phyloP scores from a whole-genome alignment of 2,329 filamentous ascomycete species.

The Fusarium sp. region DNA sequence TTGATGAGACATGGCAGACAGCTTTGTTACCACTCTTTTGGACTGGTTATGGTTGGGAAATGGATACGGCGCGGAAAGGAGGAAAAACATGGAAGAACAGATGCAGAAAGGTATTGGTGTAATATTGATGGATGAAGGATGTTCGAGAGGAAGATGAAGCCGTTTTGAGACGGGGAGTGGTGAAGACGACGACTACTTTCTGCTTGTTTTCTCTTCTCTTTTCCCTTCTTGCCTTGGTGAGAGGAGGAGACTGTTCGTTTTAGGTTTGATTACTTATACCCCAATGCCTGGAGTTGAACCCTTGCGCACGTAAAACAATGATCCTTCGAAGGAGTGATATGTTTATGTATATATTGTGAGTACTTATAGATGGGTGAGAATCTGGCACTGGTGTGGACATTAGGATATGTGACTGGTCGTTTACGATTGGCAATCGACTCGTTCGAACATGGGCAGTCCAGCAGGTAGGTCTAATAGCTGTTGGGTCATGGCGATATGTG shows the following conservation, averaged over 20 bases:
- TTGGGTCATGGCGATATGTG: background rate
- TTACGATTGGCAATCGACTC: background rate
- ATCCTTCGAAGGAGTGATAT: constrained; percentile 3
- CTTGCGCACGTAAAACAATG: constrained; percentile 20
- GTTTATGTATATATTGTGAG: background rate
- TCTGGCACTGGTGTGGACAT: background rate
- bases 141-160: constrained; percentile 18
- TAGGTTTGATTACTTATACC: constrained; percentile 48
- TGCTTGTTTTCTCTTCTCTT: constrained; percentile 36
- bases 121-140: constrained; percentile 38
- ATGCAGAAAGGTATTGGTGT: constrained; percentile 26
- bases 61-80: constrained; percentile 34
- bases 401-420: background rate
- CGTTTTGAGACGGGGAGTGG: constrained; percentile 31
- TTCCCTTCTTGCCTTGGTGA: constrained; percentile 22
- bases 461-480: background rate
- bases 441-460: background rate
- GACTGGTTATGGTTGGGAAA: constrained; percentile 32
- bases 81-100: constrained; percentile 32
- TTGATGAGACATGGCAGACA: constrained; percentile 35
- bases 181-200: constrained; percentile 30
- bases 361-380: background rate
- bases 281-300: constrained; percentile 47
- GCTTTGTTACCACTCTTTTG: constrained; percentile 39
- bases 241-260: constrained; percentile 40